Evolutionary conservation across 1,284 basidiomycete genomes (phyloP).

Genomic region (Austroboletus niveus): DNA sequence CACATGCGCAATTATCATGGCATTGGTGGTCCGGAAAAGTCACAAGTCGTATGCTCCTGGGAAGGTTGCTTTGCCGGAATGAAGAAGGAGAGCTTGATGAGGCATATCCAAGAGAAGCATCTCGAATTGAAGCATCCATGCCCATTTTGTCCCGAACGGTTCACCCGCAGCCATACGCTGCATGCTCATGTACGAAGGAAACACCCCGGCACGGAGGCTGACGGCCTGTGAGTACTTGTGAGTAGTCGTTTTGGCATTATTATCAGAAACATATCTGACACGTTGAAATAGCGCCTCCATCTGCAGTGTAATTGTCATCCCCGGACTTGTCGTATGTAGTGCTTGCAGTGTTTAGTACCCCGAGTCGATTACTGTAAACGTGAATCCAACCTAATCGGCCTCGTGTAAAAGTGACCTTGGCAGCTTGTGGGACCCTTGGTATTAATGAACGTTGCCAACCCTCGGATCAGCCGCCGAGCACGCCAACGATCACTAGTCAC

Average conservation of each 20-base stretch:
- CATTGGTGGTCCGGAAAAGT: conserved; percentile 17
- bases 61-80: conserved; percentile 12
- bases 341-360: too few species aligned
- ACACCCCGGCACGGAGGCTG: not conserved
- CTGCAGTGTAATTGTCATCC: too few species aligned
- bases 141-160: conserved; percentile 17
- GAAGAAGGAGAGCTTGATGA: conserved; percentile 31
- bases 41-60: conserved; percentile 17
- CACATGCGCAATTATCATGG: conserved; percentile 27
- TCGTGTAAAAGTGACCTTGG: too few species aligned
- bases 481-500: too few species aligned
- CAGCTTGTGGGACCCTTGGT: too few species aligned
- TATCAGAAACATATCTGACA: too few species aligned
- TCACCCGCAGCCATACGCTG: conserved; percentile 30
- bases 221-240: conserved; percentile 2
- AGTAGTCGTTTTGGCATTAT: not conserved
- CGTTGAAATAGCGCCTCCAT: too few species aligned
- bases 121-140: conserved; percentile 22
- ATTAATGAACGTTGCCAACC: too few species aligned
- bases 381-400: too few species aligned
- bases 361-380: too few species aligned
- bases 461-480: too few species aligned
- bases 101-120: conserved; percentile 30
- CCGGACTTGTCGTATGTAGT: too few species aligned
- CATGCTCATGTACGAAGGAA: conserved; percentile 13